Evolutionary conservation across 2,329 filamentous ascomycete genomes (phyloP).

Genomic region (Salinomyces thailandicus): DNA sequence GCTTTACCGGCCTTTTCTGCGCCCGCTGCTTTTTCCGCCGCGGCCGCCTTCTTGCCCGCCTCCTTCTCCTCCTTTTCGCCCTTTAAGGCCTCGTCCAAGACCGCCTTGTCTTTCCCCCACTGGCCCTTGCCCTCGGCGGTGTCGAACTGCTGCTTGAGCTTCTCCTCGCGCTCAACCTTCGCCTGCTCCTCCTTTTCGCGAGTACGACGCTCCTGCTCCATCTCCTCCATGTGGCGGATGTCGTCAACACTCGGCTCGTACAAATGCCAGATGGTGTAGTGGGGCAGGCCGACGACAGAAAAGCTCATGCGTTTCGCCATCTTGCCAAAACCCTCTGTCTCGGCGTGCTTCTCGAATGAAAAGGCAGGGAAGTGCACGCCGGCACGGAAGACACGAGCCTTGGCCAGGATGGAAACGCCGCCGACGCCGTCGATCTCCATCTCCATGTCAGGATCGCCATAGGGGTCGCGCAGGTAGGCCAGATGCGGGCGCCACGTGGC

Average conservation of each 20-base stretch:
- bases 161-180: constrained; percentile 60
- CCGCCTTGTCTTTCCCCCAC: constrained; percentile 83
- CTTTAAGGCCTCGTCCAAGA: constrained; percentile 38
- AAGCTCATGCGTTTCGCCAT: constrained; percentile 97
- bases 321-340: constrained; percentile 98
- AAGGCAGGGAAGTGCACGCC: constrained; percentile 97
- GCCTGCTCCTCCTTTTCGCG: constrained; percentile 72
- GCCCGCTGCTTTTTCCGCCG: constrained; percentile 1
- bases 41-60: constrained; percentile 3
- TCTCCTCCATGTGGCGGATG: constrained; percentile 96
- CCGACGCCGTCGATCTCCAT: constrained; percentile 99
- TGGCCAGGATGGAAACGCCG: constrained; percentile 92
- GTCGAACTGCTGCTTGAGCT: constrained; percentile 70
- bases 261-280: constrained; percentile 98
- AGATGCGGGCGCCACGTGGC: constrained; percentile 96
- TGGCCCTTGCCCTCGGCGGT: constrained; percentile 64
- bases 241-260: constrained; percentile 99
- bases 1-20: neutral
- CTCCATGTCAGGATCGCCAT: constrained; percentile 96
- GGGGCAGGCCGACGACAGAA: constrained; percentile 87
- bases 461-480: constrained; percentile 91
- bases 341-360: constrained; percentile 95
- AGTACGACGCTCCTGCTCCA: constrained; percentile 76
- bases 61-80: neutral
- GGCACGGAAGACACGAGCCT: constrained; percentile 86